phyloP scores from a whole-genome alignment of 192 early-diverging fungal species.

The Gigaspora rosea region DNA sequence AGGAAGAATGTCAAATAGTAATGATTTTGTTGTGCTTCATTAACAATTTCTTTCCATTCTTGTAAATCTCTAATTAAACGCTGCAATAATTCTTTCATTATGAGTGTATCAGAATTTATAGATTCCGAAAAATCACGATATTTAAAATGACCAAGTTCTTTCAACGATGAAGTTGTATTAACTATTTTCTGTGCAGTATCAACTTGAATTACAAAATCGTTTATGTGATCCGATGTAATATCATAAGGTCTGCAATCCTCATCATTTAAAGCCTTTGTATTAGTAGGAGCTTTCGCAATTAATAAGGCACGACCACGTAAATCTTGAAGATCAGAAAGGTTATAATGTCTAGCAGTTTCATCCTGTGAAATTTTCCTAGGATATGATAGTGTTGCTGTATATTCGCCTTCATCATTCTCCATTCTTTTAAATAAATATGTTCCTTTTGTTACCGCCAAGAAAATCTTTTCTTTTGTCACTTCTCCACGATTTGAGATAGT shows the following conservation, averaged over 20 bases:
- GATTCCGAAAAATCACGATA: constrained; percentile 28
- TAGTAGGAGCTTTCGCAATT: constrained; percentile 9
- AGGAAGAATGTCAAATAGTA: constrained; percentile 33
- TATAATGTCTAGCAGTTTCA: not conserved
- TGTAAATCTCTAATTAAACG: constrained; percentile 18
- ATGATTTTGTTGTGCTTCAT: constrained; percentile 16
- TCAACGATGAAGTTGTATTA: constrained; percentile 17
- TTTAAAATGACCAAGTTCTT: not conserved
- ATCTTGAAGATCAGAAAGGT: constrained; percentile 21
- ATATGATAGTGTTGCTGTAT: constrained; percentile 27
- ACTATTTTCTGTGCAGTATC: constrained; percentile 28
- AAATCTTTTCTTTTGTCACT: constrained; percentile 25
- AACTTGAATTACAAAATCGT: constrained; percentile 31
- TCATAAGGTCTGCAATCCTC: not conserved
- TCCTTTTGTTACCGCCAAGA: constrained; percentile 15
- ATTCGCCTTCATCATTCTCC: not conserved
- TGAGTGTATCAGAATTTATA: not conserved
- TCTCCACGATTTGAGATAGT: constrained; percentile 25
- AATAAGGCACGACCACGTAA: constrained; percentile 34
- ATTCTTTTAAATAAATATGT: constrained; percentile 26
- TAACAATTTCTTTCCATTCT: constrained; percentile 20
- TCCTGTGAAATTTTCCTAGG: not conserved
- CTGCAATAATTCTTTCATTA: constrained; percentile 4
- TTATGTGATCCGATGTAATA: not conserved
- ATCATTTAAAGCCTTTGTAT: not conserved